Base-by-base conservation (phyloP, 169 alveolate genomes). In the Eimeria falciformis region DNA sequence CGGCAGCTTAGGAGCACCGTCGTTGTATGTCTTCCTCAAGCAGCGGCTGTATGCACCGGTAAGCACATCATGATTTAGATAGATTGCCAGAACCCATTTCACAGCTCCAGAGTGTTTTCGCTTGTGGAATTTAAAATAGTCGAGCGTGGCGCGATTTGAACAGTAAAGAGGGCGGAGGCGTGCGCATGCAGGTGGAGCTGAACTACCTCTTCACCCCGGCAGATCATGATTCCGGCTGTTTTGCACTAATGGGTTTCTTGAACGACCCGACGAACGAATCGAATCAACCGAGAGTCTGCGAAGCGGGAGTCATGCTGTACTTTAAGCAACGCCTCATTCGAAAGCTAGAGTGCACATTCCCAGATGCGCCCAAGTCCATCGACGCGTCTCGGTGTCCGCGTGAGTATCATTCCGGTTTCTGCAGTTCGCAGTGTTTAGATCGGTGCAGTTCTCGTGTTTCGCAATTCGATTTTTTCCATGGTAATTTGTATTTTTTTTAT, bases 251-350 rank as follows among this genome's bases (percentile, higher is more conserved):
- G 90, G 98, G 98, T 17, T 96, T 96, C 94, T 83, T 96, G 89
- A 96, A 96, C 93, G 96, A 96, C 58, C 96, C 96, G 47, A 27
- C n/a, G 79, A 66, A 47, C n/a, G 81, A 83, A 43, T 82, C 62
- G 91, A 37, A 75, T 29, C 65, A 66, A 40, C 96, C 94, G 66
- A 90, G 97, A 47, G 96, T 97, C 2, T 94, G 97, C 75, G 98
- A 97, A 69, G 95, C 98, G 1, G 98, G 98, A 21, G 96, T 97
- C 33, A 92, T 96, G 92, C 95, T 97, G 27, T 97, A 97, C 94
- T 97, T 95, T 89, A 96, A 94, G 83, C 97, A 96, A 27, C 88
- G 98, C 47, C 95, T 97, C 56, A 96, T 97, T 4, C 94, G 96
- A 23, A 90, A 98, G 88, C 92, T 97, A 58, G 98, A 97, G 90